Evolutionary conservation across 1,284 basidiomycete species (phyloP), one percentile per base, ranked within the genome.

Genomic region (Sparassis latifolia): DNA sequence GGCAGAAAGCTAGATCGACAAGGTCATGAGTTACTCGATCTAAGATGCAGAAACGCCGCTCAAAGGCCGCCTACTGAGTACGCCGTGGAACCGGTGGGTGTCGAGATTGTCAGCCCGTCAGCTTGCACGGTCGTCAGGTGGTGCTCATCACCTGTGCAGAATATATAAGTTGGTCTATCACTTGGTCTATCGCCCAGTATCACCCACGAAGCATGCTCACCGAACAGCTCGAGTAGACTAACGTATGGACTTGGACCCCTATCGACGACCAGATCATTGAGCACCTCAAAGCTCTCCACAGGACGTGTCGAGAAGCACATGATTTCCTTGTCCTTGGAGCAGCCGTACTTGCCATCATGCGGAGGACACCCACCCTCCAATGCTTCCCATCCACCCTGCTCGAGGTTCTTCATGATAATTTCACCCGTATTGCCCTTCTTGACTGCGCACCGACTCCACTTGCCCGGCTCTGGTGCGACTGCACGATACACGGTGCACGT

Each of bases 101-200:
- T 99, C 2, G 97, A 90, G 10, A 99, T 89, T 33, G 91, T 95
- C 30, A 99, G 73, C 2, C 97, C 97, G 64, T 99, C 97, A 0
- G 96, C 97, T 71, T 99, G 97, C 1, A 98, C 97, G 0, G 97
- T 99, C 0, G 97, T 99, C 79, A 99, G 86, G 72, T 99, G 97
- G 67, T 98, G 92, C 60, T 99, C 96, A 63, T 99, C 97, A 53
- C 93, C 94, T 97, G 55, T 31, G 49, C 32, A 33, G 44, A 46
- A 6, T 7, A 7, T 49, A 29, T 45, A 20, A 20, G 20, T 20
- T 20, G 20, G 20, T 20, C 20, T 20, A 20, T 20, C 20, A 20
- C 20, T 20, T 20, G 20, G 20, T 20, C 20, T 20, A 20, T 20
- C 20, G 20, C 20, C 20, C 20, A 20, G 20, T 20, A 20, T 20